These are phyloP conservation scores for Aspergillus caelatus DNA, from an alignment of 2,329 filamentous ascomycete species.

Conservation along the genomic window DNA sequence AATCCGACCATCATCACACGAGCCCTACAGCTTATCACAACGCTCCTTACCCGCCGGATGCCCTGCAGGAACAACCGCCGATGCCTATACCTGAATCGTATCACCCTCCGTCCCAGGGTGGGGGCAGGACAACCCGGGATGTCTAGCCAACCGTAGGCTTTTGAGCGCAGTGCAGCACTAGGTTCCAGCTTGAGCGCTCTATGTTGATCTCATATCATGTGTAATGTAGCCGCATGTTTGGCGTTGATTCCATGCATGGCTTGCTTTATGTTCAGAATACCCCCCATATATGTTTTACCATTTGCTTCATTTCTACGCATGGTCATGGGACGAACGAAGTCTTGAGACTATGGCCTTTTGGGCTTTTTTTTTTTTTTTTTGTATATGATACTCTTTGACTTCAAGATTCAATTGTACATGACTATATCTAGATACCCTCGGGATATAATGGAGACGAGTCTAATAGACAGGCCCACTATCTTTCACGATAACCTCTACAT, in stretches of 20 bases:
- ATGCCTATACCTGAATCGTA: slow-evolving; percentile 37
- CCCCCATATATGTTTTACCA: slow-evolving; percentile 9
- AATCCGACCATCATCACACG: slow-evolving; percentile 21
- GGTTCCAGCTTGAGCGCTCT: neutral
- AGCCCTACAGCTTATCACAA: slow-evolving; percentile 14
- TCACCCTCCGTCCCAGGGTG: slow-evolving; percentile 28
- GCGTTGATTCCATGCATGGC: slow-evolving; percentile 2
- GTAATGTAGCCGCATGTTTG: slow-evolving; percentile 6
- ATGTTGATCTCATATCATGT: slow-evolving; percentile 4
- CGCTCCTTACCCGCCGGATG: slow-evolving; percentile 23
- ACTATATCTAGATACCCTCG: neutral
- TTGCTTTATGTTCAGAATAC: slow-evolving; percentile 8
- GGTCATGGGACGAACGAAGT: neutral
- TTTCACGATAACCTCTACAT: neutral
- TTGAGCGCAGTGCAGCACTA: neutral
- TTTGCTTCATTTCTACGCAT: neutral
- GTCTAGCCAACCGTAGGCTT: neutral
- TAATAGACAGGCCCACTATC: neutral
- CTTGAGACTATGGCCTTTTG: neutral
- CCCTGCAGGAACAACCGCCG: slow-evolving; percentile 32
- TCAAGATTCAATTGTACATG: neutral
- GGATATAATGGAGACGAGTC: neutral
- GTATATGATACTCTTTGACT: neutral
- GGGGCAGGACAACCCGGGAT: neutral
- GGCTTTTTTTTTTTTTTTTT: neutral